These are phyloP conservation scores for Penicillium expansum DNA, from an alignment of 2,329 filamentous ascomycete species.

Conservation along the genomic window DNA sequence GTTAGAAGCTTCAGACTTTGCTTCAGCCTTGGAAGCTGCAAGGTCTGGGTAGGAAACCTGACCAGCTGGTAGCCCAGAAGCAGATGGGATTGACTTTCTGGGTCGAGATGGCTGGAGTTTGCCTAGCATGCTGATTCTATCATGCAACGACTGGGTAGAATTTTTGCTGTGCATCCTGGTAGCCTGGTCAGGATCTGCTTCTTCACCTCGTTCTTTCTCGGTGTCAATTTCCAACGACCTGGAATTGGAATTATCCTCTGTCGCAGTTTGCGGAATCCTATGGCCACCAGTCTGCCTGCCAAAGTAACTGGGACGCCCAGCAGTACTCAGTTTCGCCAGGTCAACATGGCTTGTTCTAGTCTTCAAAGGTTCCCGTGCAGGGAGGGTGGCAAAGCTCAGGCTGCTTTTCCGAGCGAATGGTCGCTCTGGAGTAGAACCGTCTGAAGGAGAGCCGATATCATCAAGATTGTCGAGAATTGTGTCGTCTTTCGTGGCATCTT, in stretches of 20 bases:
- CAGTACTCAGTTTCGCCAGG: slow-evolving; percentile 44
- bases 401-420: slow-evolving; percentile 87
- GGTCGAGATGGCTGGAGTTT: slow-evolving; percentile 51
- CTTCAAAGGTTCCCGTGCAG: slow-evolving; percentile 84
- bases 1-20: slow-evolving; percentile 24
- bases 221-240: slow-evolving; percentile 53
- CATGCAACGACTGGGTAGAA: slow-evolving; percentile 88
- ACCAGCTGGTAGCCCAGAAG: slow-evolving; percentile 25
- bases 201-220: slow-evolving; percentile 51
- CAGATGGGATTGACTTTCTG: slow-evolving; percentile 46
- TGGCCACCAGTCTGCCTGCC: slow-evolving; percentile 67
- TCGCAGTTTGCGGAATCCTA: slow-evolving; percentile 32
- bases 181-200: slow-evolving; percentile 51
- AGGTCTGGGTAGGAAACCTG: slow-evolving; percentile 40
- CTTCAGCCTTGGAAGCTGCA: slow-evolving; percentile 28
- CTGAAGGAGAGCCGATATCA: slow-evolving; percentile 49
- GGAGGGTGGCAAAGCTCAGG: slow-evolving; percentile 87
- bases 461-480: slow-evolving; percentile 41
- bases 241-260: slow-evolving; percentile 46
- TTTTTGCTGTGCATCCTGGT: slow-evolving; percentile 72
- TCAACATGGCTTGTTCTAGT: slow-evolving; percentile 80
- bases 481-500: slow-evolving; percentile 30
- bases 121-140: slow-evolving; percentile 78
- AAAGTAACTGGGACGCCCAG: slow-evolving; percentile 68
- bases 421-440: slow-evolving; percentile 50